A percentile compares a stretch with the other conserved stretches of the same genome.
phyloP scores from a whole-genome alignment of 2,329 filamentous ascomycete genomes.

The Thelonectria blattea region DNA sequence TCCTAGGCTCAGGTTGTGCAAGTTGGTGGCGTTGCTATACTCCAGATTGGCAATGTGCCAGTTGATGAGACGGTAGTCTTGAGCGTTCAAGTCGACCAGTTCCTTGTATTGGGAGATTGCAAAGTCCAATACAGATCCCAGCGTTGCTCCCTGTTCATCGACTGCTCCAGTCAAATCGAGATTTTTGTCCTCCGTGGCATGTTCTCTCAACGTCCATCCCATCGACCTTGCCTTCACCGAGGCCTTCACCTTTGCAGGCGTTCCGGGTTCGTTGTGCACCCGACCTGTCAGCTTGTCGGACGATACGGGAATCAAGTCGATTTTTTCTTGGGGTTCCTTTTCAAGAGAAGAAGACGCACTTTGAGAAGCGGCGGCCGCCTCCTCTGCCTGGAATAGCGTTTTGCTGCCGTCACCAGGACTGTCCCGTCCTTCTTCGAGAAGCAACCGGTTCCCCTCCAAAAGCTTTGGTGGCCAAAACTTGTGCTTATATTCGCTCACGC shows the following conservation, averaged over 20 bases:
- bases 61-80: constrained; percentile 89
- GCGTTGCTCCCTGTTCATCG: constrained; percentile 69
- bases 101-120: constrained; percentile 87
- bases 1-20: constrained; percentile 83
- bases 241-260: constrained; percentile 72
- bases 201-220: constrained; percentile 79
- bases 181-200: constrained; percentile 66
- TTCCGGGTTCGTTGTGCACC: constrained; percentile 73
- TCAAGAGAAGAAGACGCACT: constrained; percentile 60
- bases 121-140: constrained; percentile 91
- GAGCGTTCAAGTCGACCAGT: constrained; percentile 81
- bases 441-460: constrained; percentile 80
- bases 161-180: constrained; percentile 74
- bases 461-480: constrained; percentile 73
- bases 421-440: constrained; percentile 85
- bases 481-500: constrained; percentile 88
- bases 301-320: constrained; percentile 67
- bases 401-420: constrained; percentile 71
- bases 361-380: constrained; percentile 67
- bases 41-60: constrained; percentile 99
- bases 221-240: constrained; percentile 78
- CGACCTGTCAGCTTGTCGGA: constrained; percentile 74
- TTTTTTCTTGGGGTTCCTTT: constrained; percentile 58
- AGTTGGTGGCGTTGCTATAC: constrained; percentile 92
- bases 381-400: constrained; percentile 74